Conservation (phyloP, 768 basidiomycete species). For the Collybia sordida region DNA sequence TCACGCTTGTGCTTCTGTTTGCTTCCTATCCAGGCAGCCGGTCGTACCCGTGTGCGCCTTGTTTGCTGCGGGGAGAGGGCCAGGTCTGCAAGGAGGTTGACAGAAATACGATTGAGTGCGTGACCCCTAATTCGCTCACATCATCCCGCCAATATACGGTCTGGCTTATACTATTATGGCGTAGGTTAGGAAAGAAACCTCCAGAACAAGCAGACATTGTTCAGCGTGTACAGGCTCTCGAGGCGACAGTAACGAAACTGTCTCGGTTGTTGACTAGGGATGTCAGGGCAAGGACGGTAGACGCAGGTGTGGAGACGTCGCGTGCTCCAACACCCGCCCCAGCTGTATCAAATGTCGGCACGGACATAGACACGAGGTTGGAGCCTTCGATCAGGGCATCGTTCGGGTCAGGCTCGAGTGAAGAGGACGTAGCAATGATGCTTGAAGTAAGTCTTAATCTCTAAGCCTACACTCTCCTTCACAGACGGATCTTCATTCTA, state of each 20-base stretch:
- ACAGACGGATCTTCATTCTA: no score
- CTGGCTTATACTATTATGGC: not conserved
- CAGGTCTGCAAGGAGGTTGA: slow-evolving; percentile 25
- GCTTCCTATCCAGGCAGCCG: slow-evolving; percentile 17
- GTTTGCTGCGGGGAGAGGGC: slow-evolving; percentile 23
- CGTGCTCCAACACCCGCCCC: no score
- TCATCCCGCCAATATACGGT: no score
- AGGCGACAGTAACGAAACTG: slow-evolving; percentile 19
- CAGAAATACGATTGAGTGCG: slow-evolving; percentile 13
- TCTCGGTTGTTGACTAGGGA: slow-evolving; percentile 6
- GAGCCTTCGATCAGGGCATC: slow-evolving; percentile 15
- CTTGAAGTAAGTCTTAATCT: slow-evolving; percentile 15
- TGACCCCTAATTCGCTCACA: not conserved
- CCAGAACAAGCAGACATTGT: slow-evolving; percentile 18
- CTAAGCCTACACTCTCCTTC: not conserved
- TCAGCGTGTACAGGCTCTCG: slow-evolving; percentile 21
- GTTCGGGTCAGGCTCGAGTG: slow-evolving; percentile 16
- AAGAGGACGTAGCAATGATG: slow-evolving; percentile 26
- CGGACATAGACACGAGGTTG: not conserved
- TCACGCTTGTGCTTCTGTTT: not conserved
- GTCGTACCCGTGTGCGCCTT: slow-evolving; percentile 25
- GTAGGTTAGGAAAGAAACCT: slow-evolving; percentile 13
- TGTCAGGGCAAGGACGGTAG: not conserved
- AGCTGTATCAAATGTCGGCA: not conserved
- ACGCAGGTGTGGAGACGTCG: no score